These are phyloP conservation scores for Arbutus unedo DNA, from an alignment of 148 eudicot species.

Conservation along the genomic window DNA sequence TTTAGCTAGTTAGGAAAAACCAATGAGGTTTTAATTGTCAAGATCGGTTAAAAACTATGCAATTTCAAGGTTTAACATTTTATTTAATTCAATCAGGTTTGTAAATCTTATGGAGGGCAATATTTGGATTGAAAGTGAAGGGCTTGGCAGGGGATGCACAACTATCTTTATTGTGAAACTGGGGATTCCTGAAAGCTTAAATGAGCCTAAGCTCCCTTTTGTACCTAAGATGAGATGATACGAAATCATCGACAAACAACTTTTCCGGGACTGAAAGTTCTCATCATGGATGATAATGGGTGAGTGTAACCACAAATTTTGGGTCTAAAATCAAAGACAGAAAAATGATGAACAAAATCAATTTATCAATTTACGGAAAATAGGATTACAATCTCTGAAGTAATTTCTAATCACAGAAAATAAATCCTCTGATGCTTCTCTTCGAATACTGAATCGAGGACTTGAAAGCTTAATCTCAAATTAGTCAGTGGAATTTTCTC, in stretches of 20 bases:
- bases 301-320: too few relatives aligned
- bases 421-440: too few relatives aligned
- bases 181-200: slow-evolving; percentile 46
- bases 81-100: not conserved
- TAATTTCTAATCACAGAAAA: too few relatives aligned
- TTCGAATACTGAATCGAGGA: too few relatives aligned
- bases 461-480: too few relatives aligned
- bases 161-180: slow-evolving; percentile 67
- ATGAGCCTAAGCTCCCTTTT: slow-evolving; percentile 42
- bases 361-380: too few relatives aligned
- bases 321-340: too few relatives aligned
- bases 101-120: slow-evolving; percentile 79
- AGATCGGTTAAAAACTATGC: not conserved
- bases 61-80: not conserved
- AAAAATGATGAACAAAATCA: too few relatives aligned
- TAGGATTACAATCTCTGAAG: too few relatives aligned
- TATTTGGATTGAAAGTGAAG: slow-evolving; percentile 92
- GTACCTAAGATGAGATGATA: slow-evolving; percentile 34
- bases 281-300: slow-evolving; percentile 87
- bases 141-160: slow-evolving; percentile 81
- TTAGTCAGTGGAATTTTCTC: too few relatives aligned
- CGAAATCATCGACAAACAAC: slow-evolving; percentile 34
- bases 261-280: slow-evolving; percentile 75
- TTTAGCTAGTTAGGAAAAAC: not conserved
- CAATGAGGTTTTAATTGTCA: not conserved